Evolutionary conservation across 176 grass and related monocot species (phyloP).

Genomic region (Carex parvula): DNA sequence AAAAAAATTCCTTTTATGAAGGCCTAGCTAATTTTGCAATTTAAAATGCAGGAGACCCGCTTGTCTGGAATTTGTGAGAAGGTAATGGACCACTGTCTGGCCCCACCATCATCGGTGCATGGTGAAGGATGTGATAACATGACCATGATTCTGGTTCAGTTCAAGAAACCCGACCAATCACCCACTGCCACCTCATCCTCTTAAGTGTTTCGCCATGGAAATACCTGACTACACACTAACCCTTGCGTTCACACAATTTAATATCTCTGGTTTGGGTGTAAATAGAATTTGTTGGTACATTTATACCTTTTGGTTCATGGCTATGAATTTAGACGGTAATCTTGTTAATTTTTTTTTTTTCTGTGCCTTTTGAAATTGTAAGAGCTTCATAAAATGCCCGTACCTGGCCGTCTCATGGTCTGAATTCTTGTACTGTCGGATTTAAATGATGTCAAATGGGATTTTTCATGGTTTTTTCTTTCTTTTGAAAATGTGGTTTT

Average conservation of each 20-base stretch:
- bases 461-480: neutral
- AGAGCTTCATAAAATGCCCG: neutral
- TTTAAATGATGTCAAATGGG: neutral
- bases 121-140: constrained; percentile 95
- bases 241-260: neutral
- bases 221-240: constrained; percentile 19
- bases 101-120: constrained; percentile 57
- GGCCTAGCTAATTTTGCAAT: neutral
- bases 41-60: constrained; percentile 59
- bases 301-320: constrained; percentile 13
- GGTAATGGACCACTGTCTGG: constrained; percentile 82
- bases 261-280: constrained; percentile 20
- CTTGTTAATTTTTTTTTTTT: neutral
- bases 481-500: neutral
- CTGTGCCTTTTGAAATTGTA: neutral
- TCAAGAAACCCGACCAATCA: constrained; percentile 48
- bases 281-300: constrained; percentile 14
- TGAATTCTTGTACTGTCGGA: neutral
- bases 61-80: constrained; percentile 74
- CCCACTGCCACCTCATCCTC: neutral
- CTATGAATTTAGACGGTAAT: constrained; percentile 18
- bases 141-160: constrained; percentile 91
- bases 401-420: neutral
- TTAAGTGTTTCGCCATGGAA: constrained; percentile 2
- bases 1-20: constrained; percentile 5